Evolutionary conservation across 2,329 filamentous ascomycete species (phyloP).

Genomic region (Exophiala sp.): DNA sequence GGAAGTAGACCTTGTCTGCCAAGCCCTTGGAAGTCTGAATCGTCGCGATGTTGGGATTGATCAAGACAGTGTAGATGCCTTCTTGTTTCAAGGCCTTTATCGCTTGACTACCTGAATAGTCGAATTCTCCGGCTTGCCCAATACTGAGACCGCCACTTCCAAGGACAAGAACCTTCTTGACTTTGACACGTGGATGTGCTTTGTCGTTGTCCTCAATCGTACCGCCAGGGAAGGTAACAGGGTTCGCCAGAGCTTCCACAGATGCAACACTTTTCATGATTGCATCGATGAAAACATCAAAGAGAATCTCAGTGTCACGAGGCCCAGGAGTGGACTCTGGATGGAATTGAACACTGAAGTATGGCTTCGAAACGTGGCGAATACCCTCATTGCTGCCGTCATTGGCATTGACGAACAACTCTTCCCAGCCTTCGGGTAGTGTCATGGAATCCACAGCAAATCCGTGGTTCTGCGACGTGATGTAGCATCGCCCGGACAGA

Average conservation of each 20-base stretch:
- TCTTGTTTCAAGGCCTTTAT: slow-evolving; percentile 98
- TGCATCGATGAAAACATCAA: slow-evolving; percentile 91
- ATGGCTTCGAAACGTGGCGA: slow-evolving; percentile 76
- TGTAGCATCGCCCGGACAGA: slow-evolving; percentile 94
- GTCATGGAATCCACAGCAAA: slow-evolving; percentile 82
- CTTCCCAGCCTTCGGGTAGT: slow-evolving; percentile 76
- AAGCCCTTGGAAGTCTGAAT: slow-evolving; percentile 98
- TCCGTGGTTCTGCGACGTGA: slow-evolving; percentile 98
- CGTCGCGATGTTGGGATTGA: slow-evolving; percentile 98
- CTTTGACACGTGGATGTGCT: slow-evolving; percentile 71
- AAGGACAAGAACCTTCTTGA: slow-evolving; percentile 92
- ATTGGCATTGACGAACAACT: slow-evolving; percentile 97
- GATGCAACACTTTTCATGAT: slow-evolving; percentile 70
- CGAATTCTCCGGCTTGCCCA: slow-evolving; percentile 96
- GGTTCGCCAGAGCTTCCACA: slow-evolving; percentile 62
- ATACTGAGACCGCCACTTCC: slow-evolving; percentile 95
- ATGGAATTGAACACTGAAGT: slow-evolving; percentile 99
- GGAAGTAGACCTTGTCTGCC: slow-evolving; percentile 97
- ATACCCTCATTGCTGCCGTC: slow-evolving; percentile 98
- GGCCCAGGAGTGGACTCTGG: slow-evolving; percentile 95
- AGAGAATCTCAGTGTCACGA: slow-evolving; percentile 91
- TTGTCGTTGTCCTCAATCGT: slow-evolving; percentile 73
- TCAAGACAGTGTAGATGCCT: slow-evolving; percentile 94
- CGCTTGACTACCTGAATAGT: slow-evolving; percentile 96
- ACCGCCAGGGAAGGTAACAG: slow-evolving; percentile 85